Evolutionary conservation across 78 protist species (phyloP).

Genomic region (Bigelowiella natans): DNA sequence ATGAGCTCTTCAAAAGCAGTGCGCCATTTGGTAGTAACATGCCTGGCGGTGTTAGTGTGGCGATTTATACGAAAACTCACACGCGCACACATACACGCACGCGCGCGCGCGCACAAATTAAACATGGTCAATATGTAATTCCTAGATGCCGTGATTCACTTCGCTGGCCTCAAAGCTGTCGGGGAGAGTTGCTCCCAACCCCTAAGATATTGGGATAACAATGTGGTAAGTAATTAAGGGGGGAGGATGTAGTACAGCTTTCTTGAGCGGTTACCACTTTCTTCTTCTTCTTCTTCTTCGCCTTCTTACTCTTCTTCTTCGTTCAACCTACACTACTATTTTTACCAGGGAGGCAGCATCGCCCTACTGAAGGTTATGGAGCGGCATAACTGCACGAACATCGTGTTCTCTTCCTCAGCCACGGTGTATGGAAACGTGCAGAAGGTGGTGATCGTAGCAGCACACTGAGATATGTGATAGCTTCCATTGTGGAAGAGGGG

Average conservation of each 20-base stretch:
- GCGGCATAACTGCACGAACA: background rate
- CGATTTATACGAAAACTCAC: too few species aligned
- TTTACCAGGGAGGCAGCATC: background rate
- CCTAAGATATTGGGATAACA: constrained; percentile 75
- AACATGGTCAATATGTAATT: too few species aligned
- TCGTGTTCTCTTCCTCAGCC: constrained; percentile 92
- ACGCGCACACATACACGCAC: background rate
- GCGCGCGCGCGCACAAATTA: background rate
- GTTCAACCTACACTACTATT: too few species aligned
- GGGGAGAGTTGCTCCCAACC: constrained; percentile 80
- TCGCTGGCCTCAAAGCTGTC: constrained; percentile 86
- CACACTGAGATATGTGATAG: too few species aligned
- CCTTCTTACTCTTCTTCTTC: too few species aligned
- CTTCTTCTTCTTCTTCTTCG: too few species aligned
- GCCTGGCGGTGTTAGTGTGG: too few species aligned
- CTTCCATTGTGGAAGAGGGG: too few species aligned
- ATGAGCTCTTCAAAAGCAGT: background rate
- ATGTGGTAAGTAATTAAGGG: constrained; percentile 72
- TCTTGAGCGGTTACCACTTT: too few species aligned
- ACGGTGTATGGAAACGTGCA: constrained; percentile 93
- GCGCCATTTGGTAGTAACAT: background rate
- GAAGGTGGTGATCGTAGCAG: too few species aligned
- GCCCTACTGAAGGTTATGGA: background rate
- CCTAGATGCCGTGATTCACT: constrained; percentile 69
- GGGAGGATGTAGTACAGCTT: too few species aligned